Conservation (phyloP, 2,329 filamentous ascomycete species). For the Xylaria arbuscula region DNA sequence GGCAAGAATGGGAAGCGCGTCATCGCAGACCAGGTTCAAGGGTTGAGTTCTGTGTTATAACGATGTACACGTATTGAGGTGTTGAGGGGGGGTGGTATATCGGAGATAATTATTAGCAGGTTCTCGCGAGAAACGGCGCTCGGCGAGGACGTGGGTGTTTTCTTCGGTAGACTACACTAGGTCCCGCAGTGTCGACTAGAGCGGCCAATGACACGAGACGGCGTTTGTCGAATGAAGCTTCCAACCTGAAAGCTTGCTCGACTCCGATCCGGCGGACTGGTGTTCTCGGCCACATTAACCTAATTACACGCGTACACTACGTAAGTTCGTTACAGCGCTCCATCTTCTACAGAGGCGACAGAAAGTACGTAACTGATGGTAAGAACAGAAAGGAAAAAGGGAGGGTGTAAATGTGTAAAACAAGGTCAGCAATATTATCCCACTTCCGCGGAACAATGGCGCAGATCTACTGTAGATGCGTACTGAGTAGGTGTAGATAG, state of each 20-base stretch:
- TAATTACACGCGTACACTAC: background rate
- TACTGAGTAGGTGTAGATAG: background rate
- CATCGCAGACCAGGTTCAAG: conserved; percentile 17
- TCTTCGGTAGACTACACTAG: background rate
- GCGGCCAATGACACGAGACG: background rate
- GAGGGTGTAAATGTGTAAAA: background rate
- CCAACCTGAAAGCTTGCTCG: background rate
- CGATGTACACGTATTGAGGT: conserved; percentile 6
- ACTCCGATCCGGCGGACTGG: conserved; percentile 21
- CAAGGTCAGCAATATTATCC: background rate
- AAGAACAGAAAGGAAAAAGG: background rate
- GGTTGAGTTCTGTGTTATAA: conserved; percentile 5
- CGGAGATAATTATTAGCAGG: conserved; percentile 9
- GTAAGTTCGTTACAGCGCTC: background rate
- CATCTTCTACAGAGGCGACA: background rate
- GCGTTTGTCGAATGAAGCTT: background rate
- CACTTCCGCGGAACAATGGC: background rate
- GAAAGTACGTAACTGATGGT: background rate
- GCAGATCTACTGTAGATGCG: background rate
- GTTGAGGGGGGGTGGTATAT: conserved; percentile 1
- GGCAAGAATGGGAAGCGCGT: conserved; percentile 10
- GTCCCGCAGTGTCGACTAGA: background rate
- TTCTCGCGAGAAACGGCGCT: conserved; percentile 21
- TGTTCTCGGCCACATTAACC: background rate
- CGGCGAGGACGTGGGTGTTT: background rate